Evolutionary conservation across 1,284 basidiomycete genomes (phyloP), one percentile per base, ranked within the genome.

Genomic region (Puccinia horiana): DNA sequence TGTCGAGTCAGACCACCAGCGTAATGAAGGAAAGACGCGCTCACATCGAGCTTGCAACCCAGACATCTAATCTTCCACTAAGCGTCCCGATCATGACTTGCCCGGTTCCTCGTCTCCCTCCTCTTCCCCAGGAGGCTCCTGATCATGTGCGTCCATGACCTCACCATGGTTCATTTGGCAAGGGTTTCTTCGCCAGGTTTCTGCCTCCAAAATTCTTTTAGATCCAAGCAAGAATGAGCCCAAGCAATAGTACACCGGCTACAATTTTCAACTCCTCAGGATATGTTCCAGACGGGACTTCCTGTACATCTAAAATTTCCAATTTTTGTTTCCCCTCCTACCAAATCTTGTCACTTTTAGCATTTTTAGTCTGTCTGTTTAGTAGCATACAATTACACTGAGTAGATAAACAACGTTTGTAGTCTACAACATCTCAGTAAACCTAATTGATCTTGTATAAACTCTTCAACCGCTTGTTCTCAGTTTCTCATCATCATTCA

Each of bases 41-140:
- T 81, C 40, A 81, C 79, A 74, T 74, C 26, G 70, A 72, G 58
- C 69, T 73, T 35, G 47, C 70, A 65, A 81, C 74, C 6, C 70
- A 74, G 37, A 40, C 79, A 65, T 81, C 79, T 49, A 74, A 42
- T 29, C 70, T 63, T 73, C 54, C 70, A 37, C 79, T 81, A 16
- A 58, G 42, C 6, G 52, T 8, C n/a, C 26, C 79, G 35, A 73
- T 58, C 56, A 61, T 16, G 49, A 42, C 69, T 18, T 81, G 26
- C 32, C 74, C 79, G 44, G 47, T 26, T 58, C 6, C 11, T 49
- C n/a, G 32, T 63, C 63, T 20, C 9, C 63, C 9, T 67, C 35
- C n/a, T 40, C 32, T 23, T 42, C 37, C 18, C 37, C 35, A 42
- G 20, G 42, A n/a, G 63, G 20, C 32, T 18, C 37, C 6, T 35